These are phyloP conservation scores for Sarocladiaceae sp. DNA, from an alignment of 2,329 filamentous ascomycete species.

Conservation along the genomic window DNA sequence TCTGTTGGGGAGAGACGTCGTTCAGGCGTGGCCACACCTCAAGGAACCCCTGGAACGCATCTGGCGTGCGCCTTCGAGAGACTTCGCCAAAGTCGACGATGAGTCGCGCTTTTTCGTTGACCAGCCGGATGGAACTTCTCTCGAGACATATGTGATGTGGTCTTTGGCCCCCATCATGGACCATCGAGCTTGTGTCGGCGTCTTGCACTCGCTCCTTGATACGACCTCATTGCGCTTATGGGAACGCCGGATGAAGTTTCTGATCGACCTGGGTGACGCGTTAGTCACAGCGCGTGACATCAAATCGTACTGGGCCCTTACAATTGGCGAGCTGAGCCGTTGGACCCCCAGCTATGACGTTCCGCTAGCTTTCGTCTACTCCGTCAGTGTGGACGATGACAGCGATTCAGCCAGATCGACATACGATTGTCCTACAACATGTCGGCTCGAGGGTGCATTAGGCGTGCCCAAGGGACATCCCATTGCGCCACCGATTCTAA, in stretches of 20 bases:
- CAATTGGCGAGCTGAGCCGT: slow-evolving; percentile 35
- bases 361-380: slow-evolving; percentile 45
- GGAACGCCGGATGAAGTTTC: slow-evolving; percentile 43
- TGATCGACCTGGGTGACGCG: slow-evolving; percentile 40
- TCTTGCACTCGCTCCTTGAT: slow-evolving; percentile 41
- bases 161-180: slow-evolving; percentile 40
- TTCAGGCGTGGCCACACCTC: slow-evolving; percentile 54
- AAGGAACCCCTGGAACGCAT: slow-evolving; percentile 31
- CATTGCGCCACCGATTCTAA: slow-evolving; percentile 32
- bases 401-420: slow-evolving; percentile 18
- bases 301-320: slow-evolving; percentile 41
- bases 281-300: slow-evolving; percentile 36
- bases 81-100: slow-evolving; percentile 30
- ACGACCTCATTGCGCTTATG: slow-evolving; percentile 40
- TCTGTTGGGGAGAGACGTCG: slow-evolving; percentile 54
- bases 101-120: slow-evolving; percentile 41
- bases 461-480: slow-evolving; percentile 38
- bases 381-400: slow-evolving; percentile 34
- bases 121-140: slow-evolving; percentile 30
- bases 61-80: slow-evolving; percentile 18
- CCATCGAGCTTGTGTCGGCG: slow-evolving; percentile 35
- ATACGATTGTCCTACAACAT: slow-evolving; percentile 28
- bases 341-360: slow-evolving; percentile 41
- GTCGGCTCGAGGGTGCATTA: slow-evolving; percentile 37
- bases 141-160: slow-evolving; percentile 44